A percentile compares a stretch with the other conserved stretches of the same genome.
Evolutionary conservation across 2,329 filamentous ascomycete species (phyloP).

Genomic region (Nemania serpens): DNA sequence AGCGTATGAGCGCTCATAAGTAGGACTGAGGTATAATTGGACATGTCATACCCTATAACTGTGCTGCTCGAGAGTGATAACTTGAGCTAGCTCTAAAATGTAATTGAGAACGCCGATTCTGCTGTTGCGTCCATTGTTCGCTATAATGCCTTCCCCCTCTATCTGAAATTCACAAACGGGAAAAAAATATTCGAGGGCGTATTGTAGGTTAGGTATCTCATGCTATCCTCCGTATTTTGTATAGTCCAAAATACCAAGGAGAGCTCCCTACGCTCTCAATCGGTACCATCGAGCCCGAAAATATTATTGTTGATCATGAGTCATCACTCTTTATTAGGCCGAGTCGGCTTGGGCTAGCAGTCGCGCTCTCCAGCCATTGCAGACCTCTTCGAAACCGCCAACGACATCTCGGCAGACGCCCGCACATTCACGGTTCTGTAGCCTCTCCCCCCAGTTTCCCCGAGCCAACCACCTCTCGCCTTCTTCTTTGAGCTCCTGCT

Average conservation of each 20-base stretch:
- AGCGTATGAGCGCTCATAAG: no score
- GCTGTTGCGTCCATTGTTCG: neutral
- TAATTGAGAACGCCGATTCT: slow-evolving; percentile 5
- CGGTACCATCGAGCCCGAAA: neutral
- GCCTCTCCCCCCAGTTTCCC: slow-evolving; percentile 80
- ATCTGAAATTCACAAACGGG: slow-evolving; percentile 7
- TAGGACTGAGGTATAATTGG: no score
- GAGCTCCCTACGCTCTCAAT: neutral
- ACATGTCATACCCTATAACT: neutral
- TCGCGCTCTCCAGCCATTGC: slow-evolving; percentile 79
- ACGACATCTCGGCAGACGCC: slow-evolving; percentile 85
- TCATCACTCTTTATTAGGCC: slow-evolving; percentile 28
- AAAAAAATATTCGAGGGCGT: slow-evolving; percentile 9
- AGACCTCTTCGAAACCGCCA: slow-evolving; percentile 89
- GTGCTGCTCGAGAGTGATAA: neutral
- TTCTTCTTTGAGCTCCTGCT: slow-evolving; percentile 81
- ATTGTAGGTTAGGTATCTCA: slow-evolving; percentile 14
- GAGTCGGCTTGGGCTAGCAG: slow-evolving; percentile 68
- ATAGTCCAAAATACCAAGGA: slow-evolving; percentile 8
- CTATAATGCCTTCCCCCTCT: slow-evolving; percentile 8
- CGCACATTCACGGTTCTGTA: slow-evolving; percentile 80
- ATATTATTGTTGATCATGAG: neutral
- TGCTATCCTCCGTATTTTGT: slow-evolving; percentile 7
- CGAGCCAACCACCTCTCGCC: slow-evolving; percentile 80
- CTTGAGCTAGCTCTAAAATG: no score